Evolutionary conservation across 2,329 filamentous ascomycete species (phyloP).

Genomic region (Bimuria novae-zelandiae): DNA sequence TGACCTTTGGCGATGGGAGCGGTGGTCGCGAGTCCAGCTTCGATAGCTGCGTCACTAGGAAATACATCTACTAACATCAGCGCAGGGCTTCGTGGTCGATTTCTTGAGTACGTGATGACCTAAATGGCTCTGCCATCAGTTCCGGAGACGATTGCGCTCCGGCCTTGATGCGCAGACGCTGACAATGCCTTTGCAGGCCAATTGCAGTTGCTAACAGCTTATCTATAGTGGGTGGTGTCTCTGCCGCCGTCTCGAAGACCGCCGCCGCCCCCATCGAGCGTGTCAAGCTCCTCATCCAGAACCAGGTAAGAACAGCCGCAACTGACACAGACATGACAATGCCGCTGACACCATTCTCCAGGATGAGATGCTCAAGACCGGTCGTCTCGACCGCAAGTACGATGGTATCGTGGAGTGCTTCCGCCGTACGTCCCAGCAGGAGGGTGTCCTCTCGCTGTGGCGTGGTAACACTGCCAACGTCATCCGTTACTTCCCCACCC

Average conservation of each 20-base stretch:
- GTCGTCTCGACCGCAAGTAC: slow-evolving; percentile 98
- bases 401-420: slow-evolving; percentile 94
- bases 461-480: slow-evolving; percentile 99
- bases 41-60: slow-evolving; percentile 22
- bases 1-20: slow-evolving; percentile 21
- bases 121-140: slow-evolving; percentile 21
- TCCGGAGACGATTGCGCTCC: slow-evolving; percentile 30
- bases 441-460: slow-evolving; percentile 96
- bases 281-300: slow-evolving; percentile 99
- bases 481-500: slow-evolving; percentile 99
- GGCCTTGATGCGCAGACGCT: slow-evolving; percentile 14
- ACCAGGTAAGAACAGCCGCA: slow-evolving; percentile 81
- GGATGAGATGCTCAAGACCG: slow-evolving; percentile 99
- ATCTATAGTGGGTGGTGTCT: slow-evolving; percentile 94
- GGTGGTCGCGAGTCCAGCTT: slow-evolving; percentile 22
- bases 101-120: slow-evolving; percentile 85
- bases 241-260: slow-evolving; percentile 99
- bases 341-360: slow-evolving; percentile 49
- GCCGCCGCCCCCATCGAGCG: slow-evolving; percentile 99
- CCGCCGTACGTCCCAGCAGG: slow-evolving; percentile 82
- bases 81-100: slow-evolving; percentile 91
- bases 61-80: slow-evolving; percentile 32
- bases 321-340: not conserved
- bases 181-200: slow-evolving; percentile 12
- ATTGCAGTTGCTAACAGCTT: slow-evolving; percentile 48